Evolutionary conservation across 768 basidiomycete genomes (phyloP), one percentile per base, ranked within the genome.

Genomic region (Scleroderma citrinum): DNA sequence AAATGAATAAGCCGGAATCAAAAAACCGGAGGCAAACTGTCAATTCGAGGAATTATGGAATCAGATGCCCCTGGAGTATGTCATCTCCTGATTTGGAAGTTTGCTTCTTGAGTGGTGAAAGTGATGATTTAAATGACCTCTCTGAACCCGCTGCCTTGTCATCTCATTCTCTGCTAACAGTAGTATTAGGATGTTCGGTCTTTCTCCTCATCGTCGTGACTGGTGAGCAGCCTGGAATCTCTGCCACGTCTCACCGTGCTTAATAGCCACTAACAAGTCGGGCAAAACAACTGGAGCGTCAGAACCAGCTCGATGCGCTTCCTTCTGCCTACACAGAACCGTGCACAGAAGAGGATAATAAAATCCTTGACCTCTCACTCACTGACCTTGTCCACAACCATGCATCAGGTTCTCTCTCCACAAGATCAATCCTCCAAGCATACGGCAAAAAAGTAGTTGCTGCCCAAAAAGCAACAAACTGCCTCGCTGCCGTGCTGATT

Each of bases 401-500:
- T 38, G 60, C 57, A 7, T 49, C 57, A 26, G 61, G 62, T 3
- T 49, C 48, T 3, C 36, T 71, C 8, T 51, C 65, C 7, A 64
- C 67, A 0, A 39, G 58, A 3, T 63, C 61, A 26, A 61, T 76
- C 47, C 48, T 73, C 19, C 47, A 62, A 29, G 70, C 71, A 2
- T 76, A 74, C 48, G 71, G 71, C 30, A 73, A 72, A 55, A 66
- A 68, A 19, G 57, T 60, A 13, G 59, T 76, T 14, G 55, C 58
- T 0, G 75, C 72, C 1, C 73, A 75, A 23, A 64, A 59, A 24
- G 58, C 68, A 39, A 76, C 74, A 43, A 80, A 80, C 55, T 81
- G 79, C 55, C 58, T 81, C 16, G 69, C 77, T 2, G 73, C 74
- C 29, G 54, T 78, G 54, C 64, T 72, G 55, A 58, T 76, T 37